These are phyloP conservation scores for Toxoplasma gondii DNA, from an alignment of 169 alveolate species.

Conservation along the genomic window DNA sequence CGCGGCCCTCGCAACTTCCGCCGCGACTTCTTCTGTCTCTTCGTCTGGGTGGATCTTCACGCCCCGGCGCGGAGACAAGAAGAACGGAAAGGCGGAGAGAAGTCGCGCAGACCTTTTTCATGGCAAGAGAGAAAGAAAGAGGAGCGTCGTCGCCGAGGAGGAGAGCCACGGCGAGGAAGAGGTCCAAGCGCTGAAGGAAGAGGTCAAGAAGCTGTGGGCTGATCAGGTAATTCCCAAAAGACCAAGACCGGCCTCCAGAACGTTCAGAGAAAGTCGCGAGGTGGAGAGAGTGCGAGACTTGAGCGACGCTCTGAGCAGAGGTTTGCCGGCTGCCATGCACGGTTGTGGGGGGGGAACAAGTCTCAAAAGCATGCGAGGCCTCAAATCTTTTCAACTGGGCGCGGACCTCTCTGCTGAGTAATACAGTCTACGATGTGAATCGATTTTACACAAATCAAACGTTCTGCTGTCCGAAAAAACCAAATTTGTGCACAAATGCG, in stretches of 20 bases:
- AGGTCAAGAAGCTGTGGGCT: conserved; percentile 45
- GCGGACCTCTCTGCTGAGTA: no score
- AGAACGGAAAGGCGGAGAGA: neutral
- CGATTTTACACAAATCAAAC: no score
- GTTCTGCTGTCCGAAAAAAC: no score
- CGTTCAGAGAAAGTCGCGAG: neutral
- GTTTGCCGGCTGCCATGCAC: no score
- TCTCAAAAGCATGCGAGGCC: no score
- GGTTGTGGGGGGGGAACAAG: no score
- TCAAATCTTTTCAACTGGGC: no score
- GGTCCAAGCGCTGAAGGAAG: neutral
- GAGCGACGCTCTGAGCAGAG: no score
- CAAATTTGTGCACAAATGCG: no score
- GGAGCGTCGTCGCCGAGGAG: neutral
- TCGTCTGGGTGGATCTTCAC: neutral
- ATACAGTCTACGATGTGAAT: no score
- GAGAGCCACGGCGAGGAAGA: conserved; percentile 12
- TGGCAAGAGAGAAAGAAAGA: neutral
- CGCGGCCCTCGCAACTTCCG: neutral
- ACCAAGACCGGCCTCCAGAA: no score
- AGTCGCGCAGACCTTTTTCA: neutral
- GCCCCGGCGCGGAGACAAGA: neutral
- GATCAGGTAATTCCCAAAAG: conserved; percentile 32
- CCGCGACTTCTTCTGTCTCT: neutral
- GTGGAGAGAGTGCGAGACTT: no score